Evolutionary conservation across 1,284 basidiomycete genomes (phyloP).

Genomic region (Anthracocystis panici-leucophaei): DNA sequence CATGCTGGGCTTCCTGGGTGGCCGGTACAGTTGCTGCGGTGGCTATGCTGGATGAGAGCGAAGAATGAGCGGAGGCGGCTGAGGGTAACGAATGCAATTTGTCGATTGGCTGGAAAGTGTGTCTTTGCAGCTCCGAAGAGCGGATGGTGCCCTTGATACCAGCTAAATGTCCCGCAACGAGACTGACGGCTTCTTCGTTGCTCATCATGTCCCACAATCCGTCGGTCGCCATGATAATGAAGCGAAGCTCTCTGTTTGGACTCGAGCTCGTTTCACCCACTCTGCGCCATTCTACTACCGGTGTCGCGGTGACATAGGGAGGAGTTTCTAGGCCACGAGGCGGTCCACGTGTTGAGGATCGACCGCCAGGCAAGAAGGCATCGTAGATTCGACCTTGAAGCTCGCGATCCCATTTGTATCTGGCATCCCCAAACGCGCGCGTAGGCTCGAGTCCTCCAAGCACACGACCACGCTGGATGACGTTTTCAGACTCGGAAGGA

Average conservation of each 20-base stretch:
- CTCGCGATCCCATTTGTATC: constrained; percentile 81
- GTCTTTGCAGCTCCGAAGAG: constrained; percentile 56
- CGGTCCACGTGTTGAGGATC: constrained; percentile 49
- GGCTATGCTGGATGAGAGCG: constrained; percentile 3
- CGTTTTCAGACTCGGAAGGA: constrained; percentile 80
- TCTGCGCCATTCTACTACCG: constrained; percentile 72
- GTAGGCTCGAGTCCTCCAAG: constrained; percentile 93
- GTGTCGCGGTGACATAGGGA: constrained; percentile 90
- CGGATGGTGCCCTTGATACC: constrained; percentile 61
- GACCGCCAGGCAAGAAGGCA: constrained; percentile 67
- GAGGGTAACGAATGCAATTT: constrained; percentile 35
- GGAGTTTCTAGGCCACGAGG: constrained; percentile 73
- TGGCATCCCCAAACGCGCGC: constrained; percentile 91
- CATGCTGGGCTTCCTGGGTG: constrained; percentile 74
- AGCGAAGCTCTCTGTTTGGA: constrained; percentile 59
- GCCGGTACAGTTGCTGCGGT: not conserved
- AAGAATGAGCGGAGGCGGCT: not conserved
- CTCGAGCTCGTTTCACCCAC: constrained; percentile 54
- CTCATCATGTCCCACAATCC: constrained; percentile 94
- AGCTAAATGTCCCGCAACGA: constrained; percentile 72
- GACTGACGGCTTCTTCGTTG: constrained; percentile 92
- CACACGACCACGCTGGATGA: constrained; percentile 78
- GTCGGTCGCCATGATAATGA: constrained; percentile 87
- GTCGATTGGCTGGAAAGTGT: constrained; percentile 57
- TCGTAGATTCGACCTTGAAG: constrained; percentile 70